Base-by-base conservation (phyloP, 306 rosid genomes). In the Dryas octopetala region DNA sequence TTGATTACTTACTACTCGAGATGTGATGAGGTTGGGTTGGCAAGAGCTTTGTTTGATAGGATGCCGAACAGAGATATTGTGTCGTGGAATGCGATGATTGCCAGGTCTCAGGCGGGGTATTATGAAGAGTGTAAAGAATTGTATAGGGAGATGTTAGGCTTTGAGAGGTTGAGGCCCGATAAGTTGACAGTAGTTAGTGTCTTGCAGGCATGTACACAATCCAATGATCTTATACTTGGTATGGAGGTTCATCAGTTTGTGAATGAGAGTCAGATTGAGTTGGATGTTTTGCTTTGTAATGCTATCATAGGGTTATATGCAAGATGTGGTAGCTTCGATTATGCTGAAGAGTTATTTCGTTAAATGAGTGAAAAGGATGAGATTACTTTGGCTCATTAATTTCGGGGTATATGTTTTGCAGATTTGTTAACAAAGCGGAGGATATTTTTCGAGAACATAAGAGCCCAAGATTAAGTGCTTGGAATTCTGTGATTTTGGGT, bases 191-290 rank as follows among this genome's bases (percentile, higher is more conserved):
- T 76, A 0, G 88, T 88, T 61, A 89, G 96, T 44, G 84, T 92
- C 62, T 79, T 92, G 88, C 99, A 92, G 82, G 93, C 98, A 2
- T 90, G 99, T 89, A 91, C 93, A 12, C 96, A 95, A 79, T 90
- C 92, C 0, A 85, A 74, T 43, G 97, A 95, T 85, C 93, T 92
- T 57, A 32, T 64, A 16, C 82, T 84, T 0, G 97, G 99, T 44
- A 80, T 86, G 79, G 90, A 92, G 60, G 92, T 90, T 81, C 97
- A 89, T 67, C 71, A 53, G 53, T 76, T 79, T 3, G 53, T 86
- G 41, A 84, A 74, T 38, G 93, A 89, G 73, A 85, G 17, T 55
- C 79, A 58, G 40, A 80, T 95, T 61, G 77, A 83, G 82, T 63
- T 83, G 73, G 96, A 90, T 78, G 47, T 88, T 64, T 71, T 81